Conservation (phyloP, 2,329 filamentous ascomycete species). For the Phialophora chinensis region DNA sequence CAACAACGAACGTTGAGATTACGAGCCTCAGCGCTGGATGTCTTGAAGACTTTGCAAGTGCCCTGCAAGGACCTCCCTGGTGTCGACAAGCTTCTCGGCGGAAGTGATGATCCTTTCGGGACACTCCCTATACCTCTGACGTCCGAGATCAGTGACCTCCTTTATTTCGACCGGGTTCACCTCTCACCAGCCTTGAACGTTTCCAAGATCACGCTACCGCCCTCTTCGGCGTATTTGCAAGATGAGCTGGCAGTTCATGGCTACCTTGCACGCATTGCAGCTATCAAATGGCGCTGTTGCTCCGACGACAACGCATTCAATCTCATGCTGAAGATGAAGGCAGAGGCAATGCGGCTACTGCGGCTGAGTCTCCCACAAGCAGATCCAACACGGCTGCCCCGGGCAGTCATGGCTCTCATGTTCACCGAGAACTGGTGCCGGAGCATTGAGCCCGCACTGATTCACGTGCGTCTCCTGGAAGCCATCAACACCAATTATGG, state of each 20-base stretch:
- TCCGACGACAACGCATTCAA: conserved; percentile 3
- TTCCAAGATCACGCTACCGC: neutral
- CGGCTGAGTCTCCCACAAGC: conserved; percentile 12
- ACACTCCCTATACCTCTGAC: conserved; percentile 15
- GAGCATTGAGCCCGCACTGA: conserved; percentile 8
- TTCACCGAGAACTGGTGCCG: conserved; percentile 21
- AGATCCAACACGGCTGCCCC: conserved; percentile 4
- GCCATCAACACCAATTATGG: conserved; percentile 16
- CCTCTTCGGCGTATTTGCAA: conserved; percentile 17
- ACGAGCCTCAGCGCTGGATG: conserved; percentile 14
- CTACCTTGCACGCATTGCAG: conserved; percentile 19
- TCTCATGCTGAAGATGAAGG: conserved; percentile 23
- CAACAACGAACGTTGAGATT: conserved; percentile 21
- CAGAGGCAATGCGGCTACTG: conserved; percentile 20
- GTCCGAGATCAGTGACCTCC: conserved; percentile 12
- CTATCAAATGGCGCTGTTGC: conserved; percentile 15
- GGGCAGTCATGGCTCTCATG: conserved; percentile 18
- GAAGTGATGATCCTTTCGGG: conserved; percentile 19
- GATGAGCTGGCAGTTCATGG: conserved; percentile 21
- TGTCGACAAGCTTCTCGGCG: conserved; percentile 7
- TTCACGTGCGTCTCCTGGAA: conserved; percentile 20
- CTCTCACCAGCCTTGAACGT: conserved; percentile 7
- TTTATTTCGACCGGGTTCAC: conserved; percentile 16
- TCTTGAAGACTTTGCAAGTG: conserved; percentile 15
- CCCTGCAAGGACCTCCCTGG: neutral